Conservation (phyloP, 2,329 filamentous ascomycete genomes). For the Huntiella bhutanensis region DNA sequence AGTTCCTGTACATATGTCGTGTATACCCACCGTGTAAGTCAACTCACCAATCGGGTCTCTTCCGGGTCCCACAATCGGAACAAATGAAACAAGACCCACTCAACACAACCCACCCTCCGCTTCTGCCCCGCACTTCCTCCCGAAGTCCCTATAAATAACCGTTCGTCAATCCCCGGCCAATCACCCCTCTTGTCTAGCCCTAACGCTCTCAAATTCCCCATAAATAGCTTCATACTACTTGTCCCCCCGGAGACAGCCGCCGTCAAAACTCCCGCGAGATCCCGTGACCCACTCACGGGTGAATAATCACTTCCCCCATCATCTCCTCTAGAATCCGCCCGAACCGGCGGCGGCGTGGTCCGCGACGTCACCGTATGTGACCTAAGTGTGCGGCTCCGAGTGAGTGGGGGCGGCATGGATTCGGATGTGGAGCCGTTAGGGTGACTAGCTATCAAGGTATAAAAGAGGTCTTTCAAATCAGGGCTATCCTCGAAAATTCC, state of each 20-base stretch:
- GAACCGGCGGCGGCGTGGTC: too few species aligned
- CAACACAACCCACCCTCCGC: conserved; percentile 60
- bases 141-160: conserved; percentile 51
- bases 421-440: too few species aligned
- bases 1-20: background rate
- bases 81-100: conserved; percentile 82
- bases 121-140: conserved; percentile 48
- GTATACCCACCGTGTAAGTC: background rate
- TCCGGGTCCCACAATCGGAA: conserved; percentile 69
- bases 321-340: too few species aligned
- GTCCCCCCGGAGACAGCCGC: background rate
- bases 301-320: too few species aligned
- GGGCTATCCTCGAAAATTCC: too few species aligned
- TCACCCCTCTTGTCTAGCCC: conserved; percentile 57
- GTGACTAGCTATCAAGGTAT: too few species aligned
- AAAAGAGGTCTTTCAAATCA: too few species aligned
- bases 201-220: conserved; percentile 69
- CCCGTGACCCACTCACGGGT: too few species aligned
- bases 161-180: conserved; percentile 57
- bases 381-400: too few species aligned
- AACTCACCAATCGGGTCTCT: conserved; percentile 49
- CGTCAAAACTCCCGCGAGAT: background rate
- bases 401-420: too few species aligned
- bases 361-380: too few species aligned
- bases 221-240: conserved; percentile 45